Conservation (phyloP, 2,329 filamentous ascomycete genomes). For the Xenosphaeropsis pyriputrescens region DNA sequence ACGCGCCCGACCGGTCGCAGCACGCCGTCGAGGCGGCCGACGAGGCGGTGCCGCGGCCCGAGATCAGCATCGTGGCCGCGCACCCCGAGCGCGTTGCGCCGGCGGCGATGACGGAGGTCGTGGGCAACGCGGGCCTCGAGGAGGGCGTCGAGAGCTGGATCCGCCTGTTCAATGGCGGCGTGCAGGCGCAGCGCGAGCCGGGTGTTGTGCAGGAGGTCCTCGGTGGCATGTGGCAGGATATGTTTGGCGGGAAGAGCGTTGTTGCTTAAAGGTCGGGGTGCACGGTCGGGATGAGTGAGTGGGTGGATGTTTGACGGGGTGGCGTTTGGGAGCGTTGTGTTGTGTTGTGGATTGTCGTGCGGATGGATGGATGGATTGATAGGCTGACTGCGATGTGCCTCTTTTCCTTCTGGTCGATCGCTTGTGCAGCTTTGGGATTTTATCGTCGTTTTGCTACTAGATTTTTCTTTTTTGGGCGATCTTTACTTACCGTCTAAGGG, state of each 20-base stretch:
- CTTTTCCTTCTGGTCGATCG: no score
- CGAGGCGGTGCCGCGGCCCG: conserved; percentile 23
- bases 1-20: conserved; percentile 16
- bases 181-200: conserved; percentile 18
- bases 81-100: conserved; percentile 37
- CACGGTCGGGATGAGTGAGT: no score
- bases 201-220: conserved; percentile 39
- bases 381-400: no score
- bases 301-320: no score
- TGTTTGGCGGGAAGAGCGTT: conserved; percentile 13
- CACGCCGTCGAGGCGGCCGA: conserved; percentile 29
- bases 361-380: no score
- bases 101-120: conserved; percentile 39
- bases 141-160: conserved; percentile 40
- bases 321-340: no score
- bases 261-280: neutral
- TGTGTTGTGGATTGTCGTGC: no score
- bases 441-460: no score
- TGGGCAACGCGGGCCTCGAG: conserved; percentile 29
- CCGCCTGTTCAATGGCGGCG: conserved; percentile 27
- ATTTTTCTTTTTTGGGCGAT: no score
- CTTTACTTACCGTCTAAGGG: no score
- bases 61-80: conserved; percentile 40
- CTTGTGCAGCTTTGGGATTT: no score
- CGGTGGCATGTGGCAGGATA: conserved; percentile 40